Percentiles rank a stretch among this genome's conserved stretches.
These are phyloP conservation scores for Acer campestre DNA, from an alignment of 345 rosid species.

Conservation along the genomic window DNA sequence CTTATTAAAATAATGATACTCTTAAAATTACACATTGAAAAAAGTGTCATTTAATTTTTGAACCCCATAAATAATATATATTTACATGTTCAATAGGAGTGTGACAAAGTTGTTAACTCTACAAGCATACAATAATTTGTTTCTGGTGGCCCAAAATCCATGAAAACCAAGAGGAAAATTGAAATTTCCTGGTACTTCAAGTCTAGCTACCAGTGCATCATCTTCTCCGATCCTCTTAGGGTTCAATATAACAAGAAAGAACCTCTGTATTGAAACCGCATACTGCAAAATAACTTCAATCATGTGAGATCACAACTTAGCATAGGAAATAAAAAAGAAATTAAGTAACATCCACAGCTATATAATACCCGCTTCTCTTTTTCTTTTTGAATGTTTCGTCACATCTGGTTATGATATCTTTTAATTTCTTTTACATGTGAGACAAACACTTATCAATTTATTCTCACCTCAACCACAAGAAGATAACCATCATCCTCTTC, in stretches of 20 bases:
- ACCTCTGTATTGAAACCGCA: conserved; percentile 82
- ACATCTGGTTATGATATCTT: too few relatives aligned
- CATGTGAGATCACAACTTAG: neutral
- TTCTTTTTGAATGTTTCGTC: too few relatives aligned
- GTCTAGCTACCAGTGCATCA: conserved; percentile 62
- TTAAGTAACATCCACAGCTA: too few relatives aligned
- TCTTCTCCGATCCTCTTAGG: conserved; percentile 74
- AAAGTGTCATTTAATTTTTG: too few relatives aligned
- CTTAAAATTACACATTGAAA: too few relatives aligned
- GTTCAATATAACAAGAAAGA: conserved; percentile 73
- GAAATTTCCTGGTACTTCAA: conserved; percentile 77
- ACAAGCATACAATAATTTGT: neutral
- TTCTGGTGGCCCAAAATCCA: conserved; percentile 70
- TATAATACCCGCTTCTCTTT: too few relatives aligned
- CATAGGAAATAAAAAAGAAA: too few relatives aligned
- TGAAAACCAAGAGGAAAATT: conserved; percentile 93
- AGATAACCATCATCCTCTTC: conserved; percentile 83
- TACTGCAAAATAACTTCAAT: conserved; percentile 49
- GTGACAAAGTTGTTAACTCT: neutral
- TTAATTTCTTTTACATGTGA: too few relatives aligned
- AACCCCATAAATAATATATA: too few relatives aligned
- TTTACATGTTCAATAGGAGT: neutral
- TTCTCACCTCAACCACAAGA: conserved; percentile 76
- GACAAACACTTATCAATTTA: neutral
- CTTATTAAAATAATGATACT: too few relatives aligned